Base-by-base conservation (phyloP, 163 green algal species). In the Volvox carteri region DNA sequence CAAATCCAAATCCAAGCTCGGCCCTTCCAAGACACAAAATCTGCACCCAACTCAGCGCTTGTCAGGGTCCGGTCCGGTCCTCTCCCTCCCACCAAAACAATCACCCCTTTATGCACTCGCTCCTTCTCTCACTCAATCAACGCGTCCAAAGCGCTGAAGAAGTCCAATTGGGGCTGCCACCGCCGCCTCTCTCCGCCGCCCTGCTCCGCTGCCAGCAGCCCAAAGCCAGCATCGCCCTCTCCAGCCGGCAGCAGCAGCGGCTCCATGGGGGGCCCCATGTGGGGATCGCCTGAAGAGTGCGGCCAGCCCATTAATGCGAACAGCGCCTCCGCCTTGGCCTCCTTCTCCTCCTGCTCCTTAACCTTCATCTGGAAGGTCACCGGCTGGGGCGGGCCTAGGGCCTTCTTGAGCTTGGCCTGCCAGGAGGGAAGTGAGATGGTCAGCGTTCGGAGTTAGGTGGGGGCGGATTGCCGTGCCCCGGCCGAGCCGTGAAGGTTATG, bases 321-420 rank as follows among this genome's bases (percentile, higher is more conserved):
- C 30, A 87, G 2, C 33, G 11, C 23, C 48, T 89, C 84, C 6
- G 84, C 84, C 84, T 89, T 89, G 33, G 50, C 70, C 84, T 89
- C 84, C 0, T 33, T 11, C 50, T 42, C 70, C 70, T 89, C 84
- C 44, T 44, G 7, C 70, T 72, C 21, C 52, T 81, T 72, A 46
- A 88, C 73, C 21, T 65, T 62, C 84, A 84, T 89, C 70, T 75
- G 50, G 37, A 30, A 75, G 37, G 68, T 84, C 52, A 76, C 37
- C 14, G 84, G 84, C 70, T 89, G 68, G 18, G 84, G 84, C 4
- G 84, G 68, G 6, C 50, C 68, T 37, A 83, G 84, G 16, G 68
- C 42, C 81, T 81, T 81, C 81, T 88, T 88, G 6, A 81, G 48
- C 70, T 81, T 83, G 50, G 44, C 70, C 84, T 89, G 84, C n/a